Evolutionary conservation across 2,329 filamentous ascomycete species (phyloP).

Genomic region (Fusarium illudens): DNA sequence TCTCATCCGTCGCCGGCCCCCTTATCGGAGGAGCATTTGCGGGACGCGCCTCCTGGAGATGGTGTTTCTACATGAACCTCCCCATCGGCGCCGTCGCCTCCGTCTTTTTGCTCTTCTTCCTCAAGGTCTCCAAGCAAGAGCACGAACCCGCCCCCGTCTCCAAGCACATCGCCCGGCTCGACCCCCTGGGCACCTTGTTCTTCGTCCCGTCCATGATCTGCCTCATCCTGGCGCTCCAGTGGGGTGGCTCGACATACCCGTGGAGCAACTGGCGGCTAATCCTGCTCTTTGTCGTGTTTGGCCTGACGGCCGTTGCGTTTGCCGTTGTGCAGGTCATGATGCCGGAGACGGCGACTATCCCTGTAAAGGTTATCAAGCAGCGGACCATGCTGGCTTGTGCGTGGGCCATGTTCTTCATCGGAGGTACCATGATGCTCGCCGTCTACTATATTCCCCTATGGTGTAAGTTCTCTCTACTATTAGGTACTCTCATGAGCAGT

Average conservation of each 20-base stretch:
- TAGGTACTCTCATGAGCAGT: not conserved
- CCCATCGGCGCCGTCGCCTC: slow-evolving; percentile 62
- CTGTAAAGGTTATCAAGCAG: slow-evolving; percentile 62
- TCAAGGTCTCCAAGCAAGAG: slow-evolving; percentile 51
- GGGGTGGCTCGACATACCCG: slow-evolving; percentile 63
- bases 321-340: slow-evolving; percentile 60
- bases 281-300: slow-evolving; percentile 62
- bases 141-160: slow-evolving; percentile 44
- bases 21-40: slow-evolving; percentile 64
- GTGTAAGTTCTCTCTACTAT: slow-evolving; percentile 52
- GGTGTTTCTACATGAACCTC: slow-evolving; percentile 69
- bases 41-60: slow-evolving; percentile 57
- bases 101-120: slow-evolving; percentile 59
- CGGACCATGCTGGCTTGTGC: slow-evolving; percentile 62
- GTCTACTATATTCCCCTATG: slow-evolving; percentile 65
- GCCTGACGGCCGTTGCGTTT: slow-evolving; percentile 56
- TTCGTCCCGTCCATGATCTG: slow-evolving; percentile 68
- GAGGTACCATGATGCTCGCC: slow-evolving; percentile 61
- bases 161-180: slow-evolving; percentile 61
- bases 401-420: slow-evolving; percentile 57
- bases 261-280: slow-evolving; percentile 65
- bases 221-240: slow-evolving; percentile 70
- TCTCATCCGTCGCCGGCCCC: slow-evolving; percentile 62
- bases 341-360: slow-evolving; percentile 65
- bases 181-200: slow-evolving; percentile 67